These are phyloP conservation scores for Garcia nutans DNA, from an alignment of 345 rosid species.

Conservation along the genomic window DNA sequence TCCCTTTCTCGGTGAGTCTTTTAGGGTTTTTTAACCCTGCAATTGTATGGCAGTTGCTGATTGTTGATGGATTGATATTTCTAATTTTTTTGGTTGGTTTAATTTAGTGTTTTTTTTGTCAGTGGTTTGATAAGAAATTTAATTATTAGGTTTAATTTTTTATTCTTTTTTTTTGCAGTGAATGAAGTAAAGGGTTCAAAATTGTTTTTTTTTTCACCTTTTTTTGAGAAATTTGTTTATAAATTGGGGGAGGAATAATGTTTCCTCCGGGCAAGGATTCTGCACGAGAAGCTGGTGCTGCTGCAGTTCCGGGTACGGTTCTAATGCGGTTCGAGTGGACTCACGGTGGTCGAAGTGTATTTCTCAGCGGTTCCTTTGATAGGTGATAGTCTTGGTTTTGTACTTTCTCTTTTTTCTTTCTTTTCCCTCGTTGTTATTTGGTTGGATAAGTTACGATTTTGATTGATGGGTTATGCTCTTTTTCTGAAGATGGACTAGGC, in stretches of 20 bases:
- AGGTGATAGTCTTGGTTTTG: conserved; percentile 15
- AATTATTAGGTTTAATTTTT: not conserved
- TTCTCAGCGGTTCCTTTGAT: conserved; percentile 32
- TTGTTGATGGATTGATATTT: not conserved
- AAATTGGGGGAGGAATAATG: not conserved
- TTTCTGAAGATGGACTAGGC: conserved; percentile 32
- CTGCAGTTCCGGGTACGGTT: conserved; percentile 22
- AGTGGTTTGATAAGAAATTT: not conserved
- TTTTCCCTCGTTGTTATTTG: not conserved
- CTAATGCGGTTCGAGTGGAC: conserved; percentile 32
- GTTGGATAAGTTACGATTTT: conserved; percentile 3
- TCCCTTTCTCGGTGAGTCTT: not conserved
- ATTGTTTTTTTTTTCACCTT: not conserved
- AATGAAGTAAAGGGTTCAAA: conserved; percentile 12
- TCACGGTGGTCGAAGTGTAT: conserved; percentile 35
- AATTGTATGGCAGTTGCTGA: not conserved
- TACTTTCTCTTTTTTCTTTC: not conserved
- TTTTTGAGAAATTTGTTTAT: not conserved
- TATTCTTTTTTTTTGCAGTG: not conserved
- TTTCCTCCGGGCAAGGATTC: conserved; percentile 26
- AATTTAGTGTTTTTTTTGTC: not conserved
- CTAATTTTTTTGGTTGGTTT: not conserved
- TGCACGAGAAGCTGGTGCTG: conserved; percentile 22
- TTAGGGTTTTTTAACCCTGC: not conserved
- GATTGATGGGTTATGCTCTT: conserved; percentile 3